Evolutionary conservation across 148 eudicot species (phyloP).

Genomic region (Limonium bicolor): DNA sequence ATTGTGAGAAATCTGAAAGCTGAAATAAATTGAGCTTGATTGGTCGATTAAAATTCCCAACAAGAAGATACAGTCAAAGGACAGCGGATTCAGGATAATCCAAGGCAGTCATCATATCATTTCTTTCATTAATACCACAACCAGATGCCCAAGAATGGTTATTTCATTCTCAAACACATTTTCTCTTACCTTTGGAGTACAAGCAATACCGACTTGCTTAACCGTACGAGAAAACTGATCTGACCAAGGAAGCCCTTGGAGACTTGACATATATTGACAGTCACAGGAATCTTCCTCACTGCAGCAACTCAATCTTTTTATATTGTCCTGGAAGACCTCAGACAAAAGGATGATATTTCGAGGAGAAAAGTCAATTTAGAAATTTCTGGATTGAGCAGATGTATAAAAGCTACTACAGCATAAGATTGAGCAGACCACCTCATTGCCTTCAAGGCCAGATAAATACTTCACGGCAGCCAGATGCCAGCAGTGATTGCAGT

Average conservation of each 20-base stretch:
- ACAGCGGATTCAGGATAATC: background rate
- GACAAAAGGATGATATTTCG: background rate
- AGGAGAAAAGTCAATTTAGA: background rate
- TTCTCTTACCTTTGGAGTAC: conserved; percentile 49
- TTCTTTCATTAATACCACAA: background rate
- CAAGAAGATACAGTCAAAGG: background rate
- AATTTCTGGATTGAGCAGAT: background rate
- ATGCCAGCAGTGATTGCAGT: conserved; percentile 88
- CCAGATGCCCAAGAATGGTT: background rate
- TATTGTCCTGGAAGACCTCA: conserved; percentile 34
- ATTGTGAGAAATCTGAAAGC: too few relatives aligned
- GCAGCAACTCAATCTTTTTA: conserved; percentile 40
- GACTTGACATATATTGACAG: conserved; percentile 46
- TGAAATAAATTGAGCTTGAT: conserved; percentile 1
- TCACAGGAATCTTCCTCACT: conserved; percentile 49
- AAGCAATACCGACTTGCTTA: conserved; percentile 55
- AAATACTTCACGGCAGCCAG: conserved; percentile 52
- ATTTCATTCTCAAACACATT: background rate
- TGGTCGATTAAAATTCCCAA: background rate
- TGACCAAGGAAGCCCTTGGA: conserved; percentile 60
- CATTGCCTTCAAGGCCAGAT: conserved; percentile 24
- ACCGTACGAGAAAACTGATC: conserved; percentile 51
- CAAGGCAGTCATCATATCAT: background rate
- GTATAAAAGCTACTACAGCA: background rate
- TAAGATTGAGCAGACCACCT: conserved; percentile 22